Conservation (phyloP, 257 asterid species). For the Rubia yunnanensis region DNA sequence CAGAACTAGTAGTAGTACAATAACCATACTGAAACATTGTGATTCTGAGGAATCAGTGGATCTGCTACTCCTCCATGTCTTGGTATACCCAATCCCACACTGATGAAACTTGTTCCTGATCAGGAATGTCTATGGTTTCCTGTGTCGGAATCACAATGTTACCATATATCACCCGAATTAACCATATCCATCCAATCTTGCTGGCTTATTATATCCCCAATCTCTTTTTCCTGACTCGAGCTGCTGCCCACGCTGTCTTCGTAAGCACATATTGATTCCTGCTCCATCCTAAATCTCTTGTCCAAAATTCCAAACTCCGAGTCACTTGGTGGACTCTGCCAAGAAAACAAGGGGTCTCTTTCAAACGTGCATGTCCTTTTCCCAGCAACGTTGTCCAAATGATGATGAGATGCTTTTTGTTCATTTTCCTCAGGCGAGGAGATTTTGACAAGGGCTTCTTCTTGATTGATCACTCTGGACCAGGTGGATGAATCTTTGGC, state of each 20-base stretch:
- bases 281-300: conserved; percentile 26
- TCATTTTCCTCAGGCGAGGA: too few species aligned
- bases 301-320: conserved; percentile 14
- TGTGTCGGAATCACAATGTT: not conserved
- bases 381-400: not conserved
- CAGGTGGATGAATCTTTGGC: too few species aligned
- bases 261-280: conserved; percentile 2
- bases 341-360: not conserved
- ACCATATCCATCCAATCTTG: conserved; percentile 21
- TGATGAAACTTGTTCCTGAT: conserved; percentile 25
- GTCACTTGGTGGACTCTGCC: conserved; percentile 17
- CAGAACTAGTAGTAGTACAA: too few species aligned
- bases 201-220: conserved; percentile 3
- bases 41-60: too few species aligned
- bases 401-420: conserved; percentile 3
- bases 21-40: too few species aligned
- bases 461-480: too few species aligned
- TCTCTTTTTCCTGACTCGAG: not conserved
- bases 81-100: conserved; percentile 44
- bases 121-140: conserved; percentile 12
- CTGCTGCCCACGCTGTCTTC: not conserved
- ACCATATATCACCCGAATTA: too few species aligned
- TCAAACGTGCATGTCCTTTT: conserved; percentile 31
- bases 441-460: too few species aligned
- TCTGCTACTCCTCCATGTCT: not conserved